Percentiles rank a stretch among this genome's conserved stretches.
phyloP scores from a whole-genome alignment of 2,329 filamentous ascomycete genomes.

The Pyrenophora seminiperda region DNA sequence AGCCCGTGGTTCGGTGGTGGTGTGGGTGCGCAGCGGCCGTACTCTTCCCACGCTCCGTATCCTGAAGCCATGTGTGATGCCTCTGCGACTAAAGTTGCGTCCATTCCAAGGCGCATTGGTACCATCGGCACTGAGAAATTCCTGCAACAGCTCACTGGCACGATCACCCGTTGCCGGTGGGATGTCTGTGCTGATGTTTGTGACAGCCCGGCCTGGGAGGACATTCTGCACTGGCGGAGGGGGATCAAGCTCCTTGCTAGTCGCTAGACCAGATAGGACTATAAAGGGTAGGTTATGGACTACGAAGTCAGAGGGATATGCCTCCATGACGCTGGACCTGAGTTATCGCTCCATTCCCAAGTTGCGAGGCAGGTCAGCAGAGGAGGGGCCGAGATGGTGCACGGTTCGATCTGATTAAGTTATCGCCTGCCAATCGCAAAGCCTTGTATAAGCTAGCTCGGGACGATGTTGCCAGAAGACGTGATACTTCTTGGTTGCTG shows the following conservation, averaged over 20 bases:
- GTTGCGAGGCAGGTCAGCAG: constrained; percentile 11
- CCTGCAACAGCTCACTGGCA: constrained; percentile 67
- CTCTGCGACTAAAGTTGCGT: constrained; percentile 56
- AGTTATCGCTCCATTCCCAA: constrained; percentile 38
- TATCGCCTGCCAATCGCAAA: constrained; percentile 4
- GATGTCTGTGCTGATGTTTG: constrained; percentile 72
- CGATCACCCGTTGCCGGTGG: constrained; percentile 68
- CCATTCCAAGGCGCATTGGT: constrained; percentile 70
- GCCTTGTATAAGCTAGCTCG: neutral
- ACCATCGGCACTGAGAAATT: constrained; percentile 70
- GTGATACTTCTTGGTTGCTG: constrained; percentile 2
- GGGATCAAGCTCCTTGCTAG: constrained; percentile 39
- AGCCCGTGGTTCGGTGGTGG: constrained; percentile 20
- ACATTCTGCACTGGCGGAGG: constrained; percentile 53
- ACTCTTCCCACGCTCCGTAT: constrained; percentile 81
- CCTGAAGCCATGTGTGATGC: constrained; percentile 62
- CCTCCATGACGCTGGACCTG: constrained; percentile 66
- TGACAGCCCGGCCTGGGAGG: constrained; percentile 54
- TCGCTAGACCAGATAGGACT: constrained; percentile 74
- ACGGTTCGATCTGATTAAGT: neutral
- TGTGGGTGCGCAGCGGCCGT: constrained; percentile 47
- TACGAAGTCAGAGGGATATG: constrained; percentile 77
- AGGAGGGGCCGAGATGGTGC: constrained; percentile 15
- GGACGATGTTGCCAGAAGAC: neutral
- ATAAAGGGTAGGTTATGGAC: constrained; percentile 86